Conservation (phyloP, 2,329 filamentous ascomycete species). For the Didymella sp. region DNA sequence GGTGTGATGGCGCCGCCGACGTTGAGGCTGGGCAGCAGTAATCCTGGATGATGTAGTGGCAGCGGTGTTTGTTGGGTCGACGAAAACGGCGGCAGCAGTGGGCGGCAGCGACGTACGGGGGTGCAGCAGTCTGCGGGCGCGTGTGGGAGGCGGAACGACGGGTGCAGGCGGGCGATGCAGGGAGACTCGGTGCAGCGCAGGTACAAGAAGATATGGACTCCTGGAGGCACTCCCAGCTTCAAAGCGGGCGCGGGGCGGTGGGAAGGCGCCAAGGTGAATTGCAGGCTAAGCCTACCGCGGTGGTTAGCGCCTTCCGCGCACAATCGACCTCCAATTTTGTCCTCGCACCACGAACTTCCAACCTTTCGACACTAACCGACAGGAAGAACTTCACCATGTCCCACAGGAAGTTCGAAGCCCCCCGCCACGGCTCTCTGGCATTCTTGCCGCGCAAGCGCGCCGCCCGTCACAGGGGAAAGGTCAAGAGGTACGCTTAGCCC, state of each 20-base stretch:
- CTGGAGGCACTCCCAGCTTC: conserved; percentile 25
- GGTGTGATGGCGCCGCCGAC: conserved; percentile 38
- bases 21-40: conserved; percentile 38
- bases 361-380: conserved; percentile 37
- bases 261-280: no score
- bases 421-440: conserved; percentile 82
- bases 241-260: conserved; percentile 10
- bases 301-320: no score
- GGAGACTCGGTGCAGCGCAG: conserved; percentile 33
- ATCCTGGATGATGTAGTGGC: conserved; percentile 38
- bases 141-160: conserved; percentile 30
- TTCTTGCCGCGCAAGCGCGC: conserved; percentile 77
- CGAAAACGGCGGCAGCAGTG: conserved; percentile 28
- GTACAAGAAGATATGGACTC: conserved; percentile 37
- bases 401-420: conserved; percentile 81
- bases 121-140: conserved; percentile 19
- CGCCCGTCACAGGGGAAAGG: conserved; percentile 92
- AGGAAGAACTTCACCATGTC: conserved; percentile 54
- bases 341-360: neutral
- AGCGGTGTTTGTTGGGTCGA: conserved; percentile 34
- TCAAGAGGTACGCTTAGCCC: conserved; percentile 85
- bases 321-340: conserved; percentile 5
- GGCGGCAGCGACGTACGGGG: conserved; percentile 16
- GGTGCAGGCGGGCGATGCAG: conserved; percentile 31
- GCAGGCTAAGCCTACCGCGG: no score